phyloP scores from a whole-genome alignment of 371 early-diverging fungal genomes.

The Synchytrium microbalum region DNA sequence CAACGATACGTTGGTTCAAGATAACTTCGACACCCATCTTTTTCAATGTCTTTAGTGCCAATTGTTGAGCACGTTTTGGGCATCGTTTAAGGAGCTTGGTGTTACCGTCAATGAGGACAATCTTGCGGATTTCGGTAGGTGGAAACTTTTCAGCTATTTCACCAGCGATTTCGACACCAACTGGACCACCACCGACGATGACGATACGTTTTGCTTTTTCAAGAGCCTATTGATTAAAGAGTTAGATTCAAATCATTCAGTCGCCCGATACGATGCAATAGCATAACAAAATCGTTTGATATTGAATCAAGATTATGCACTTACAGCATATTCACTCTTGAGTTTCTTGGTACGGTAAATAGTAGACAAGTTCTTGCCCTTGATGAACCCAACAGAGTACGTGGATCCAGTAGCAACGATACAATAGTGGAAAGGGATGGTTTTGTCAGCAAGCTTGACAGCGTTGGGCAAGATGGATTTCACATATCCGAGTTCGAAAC shows the following conservation, averaged over 20 bases:
- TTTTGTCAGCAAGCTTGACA: neutral
- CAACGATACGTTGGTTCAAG: neutral
- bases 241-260: too few species aligned
- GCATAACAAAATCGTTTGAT: too few species aligned
- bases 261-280: too few species aligned
- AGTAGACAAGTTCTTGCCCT: neutral
- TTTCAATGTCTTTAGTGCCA: neutral
- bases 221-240: too few species aligned
- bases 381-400: neutral
- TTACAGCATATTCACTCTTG: neutral
- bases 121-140: neutral
- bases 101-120: neutral
- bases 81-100: neutral
- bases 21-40: conserved; percentile 3
- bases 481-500: neutral
- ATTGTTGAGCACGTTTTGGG: neutral
- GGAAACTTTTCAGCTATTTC: neutral
- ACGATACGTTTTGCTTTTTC: neutral
- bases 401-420: conserved; percentile 1
- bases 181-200: conserved; percentile 3
- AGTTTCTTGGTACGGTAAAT: conserved; percentile 2
- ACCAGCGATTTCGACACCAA: conserved; percentile 4
- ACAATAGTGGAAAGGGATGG: neutral
- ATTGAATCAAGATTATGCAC: too few species aligned
- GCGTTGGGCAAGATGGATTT: neutral